Conservation (phyloP, 805 yeast species). For the Wickerhamomyces mucosus region DNA sequence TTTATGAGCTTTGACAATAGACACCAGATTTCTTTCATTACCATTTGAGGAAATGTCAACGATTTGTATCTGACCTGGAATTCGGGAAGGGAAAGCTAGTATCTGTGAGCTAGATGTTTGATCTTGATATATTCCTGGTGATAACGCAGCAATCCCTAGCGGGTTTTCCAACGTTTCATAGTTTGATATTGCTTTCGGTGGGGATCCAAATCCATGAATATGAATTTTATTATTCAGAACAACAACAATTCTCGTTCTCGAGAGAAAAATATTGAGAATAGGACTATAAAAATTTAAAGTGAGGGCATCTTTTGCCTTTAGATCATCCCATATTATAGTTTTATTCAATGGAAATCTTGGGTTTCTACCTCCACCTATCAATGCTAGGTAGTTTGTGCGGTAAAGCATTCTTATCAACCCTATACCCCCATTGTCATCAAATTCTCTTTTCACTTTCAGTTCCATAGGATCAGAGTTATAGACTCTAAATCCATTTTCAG, state of each 20-base stretch:
- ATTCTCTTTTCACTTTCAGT: slow-evolving; percentile 52
- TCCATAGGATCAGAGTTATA: slow-evolving; percentile 86
- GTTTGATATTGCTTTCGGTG: slow-evolving; percentile 49
- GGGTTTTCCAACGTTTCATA: slow-evolving; percentile 22
- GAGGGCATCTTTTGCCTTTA: slow-evolving; percentile 64
- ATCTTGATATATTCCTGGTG: slow-evolving; percentile 18
- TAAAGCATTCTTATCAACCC: slow-evolving; percentile 77
- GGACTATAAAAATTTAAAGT: slow-evolving; percentile 70
- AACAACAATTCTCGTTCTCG: slow-evolving; percentile 68
- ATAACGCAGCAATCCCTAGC: slow-evolving; percentile 17
- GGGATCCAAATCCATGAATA: slow-evolving; percentile 73
- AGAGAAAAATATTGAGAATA: slow-evolving; percentile 62
- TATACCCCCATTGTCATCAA: slow-evolving; percentile 43
- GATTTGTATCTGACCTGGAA: slow-evolving; percentile 69
- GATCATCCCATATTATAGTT: slow-evolving; percentile 86
- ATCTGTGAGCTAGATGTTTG: slow-evolving; percentile 28
- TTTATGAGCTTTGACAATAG: slow-evolving; percentile 73
- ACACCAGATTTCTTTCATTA: slow-evolving; percentile 51
- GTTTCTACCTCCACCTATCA: slow-evolving; percentile 81
- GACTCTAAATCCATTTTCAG: slow-evolving; percentile 73
- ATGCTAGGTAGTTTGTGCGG: slow-evolving; percentile 81
- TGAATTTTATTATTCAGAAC: slow-evolving; percentile 58
- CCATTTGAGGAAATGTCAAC: slow-evolving; percentile 64
- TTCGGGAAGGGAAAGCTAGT: slow-evolving; percentile 70
- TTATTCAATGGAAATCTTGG: slow-evolving; percentile 76